Conservation (phyloP, 805 yeast genomes). For the Metschnikowia arizonensis region DNA sequence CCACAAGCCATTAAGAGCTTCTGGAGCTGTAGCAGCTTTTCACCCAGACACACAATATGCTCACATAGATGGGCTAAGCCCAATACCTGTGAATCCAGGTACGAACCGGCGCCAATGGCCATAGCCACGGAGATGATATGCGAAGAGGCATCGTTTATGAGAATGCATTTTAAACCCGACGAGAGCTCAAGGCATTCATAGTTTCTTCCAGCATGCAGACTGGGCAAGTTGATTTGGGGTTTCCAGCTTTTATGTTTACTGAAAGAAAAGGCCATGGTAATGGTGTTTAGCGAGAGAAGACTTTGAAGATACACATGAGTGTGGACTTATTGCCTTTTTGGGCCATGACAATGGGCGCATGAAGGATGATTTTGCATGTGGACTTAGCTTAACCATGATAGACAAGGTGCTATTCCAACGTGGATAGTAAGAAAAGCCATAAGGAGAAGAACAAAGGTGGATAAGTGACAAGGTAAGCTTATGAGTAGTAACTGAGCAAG, state of each 20-base stretch:
- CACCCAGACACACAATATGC: slow-evolving; percentile 53
- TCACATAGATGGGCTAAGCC: slow-evolving; percentile 93
- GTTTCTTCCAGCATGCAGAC: slow-evolving; percentile 30
- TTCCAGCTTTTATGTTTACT: not conserved
- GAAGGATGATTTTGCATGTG: not conserved
- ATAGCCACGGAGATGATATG: slow-evolving; percentile 66
- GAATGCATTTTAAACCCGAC: slow-evolving; percentile 64
- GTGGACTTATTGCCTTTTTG: not conserved
- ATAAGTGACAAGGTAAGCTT: too few relatives aligned
- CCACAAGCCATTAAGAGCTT: slow-evolving; percentile 54
- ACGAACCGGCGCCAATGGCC: slow-evolving; percentile 77
- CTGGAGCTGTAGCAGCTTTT: slow-evolving; percentile 26
- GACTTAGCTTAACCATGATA: too few relatives aligned
- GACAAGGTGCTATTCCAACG: too few relatives aligned
- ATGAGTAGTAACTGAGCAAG: too few relatives aligned
- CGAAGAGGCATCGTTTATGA: slow-evolving; percentile 73
- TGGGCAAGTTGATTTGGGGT: slow-evolving; percentile 25
- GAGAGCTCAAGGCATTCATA: slow-evolving; percentile 49
- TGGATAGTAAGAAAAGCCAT: too few relatives aligned
- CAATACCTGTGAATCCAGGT: slow-evolving; percentile 65
- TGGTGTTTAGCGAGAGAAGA: not conserved
- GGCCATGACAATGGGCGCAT: slow-evolving; percentile 2
- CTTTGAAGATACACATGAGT: too few relatives aligned
- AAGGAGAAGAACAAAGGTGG: too few relatives aligned
- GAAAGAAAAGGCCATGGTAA: slow-evolving; percentile 2